A percentile compares a stretch with the other conserved stretches of the same genome.
Evolutionary conservation across 176 grass and related monocot genomes (phyloP).

Genomic region (Oryza australiensis): DNA sequence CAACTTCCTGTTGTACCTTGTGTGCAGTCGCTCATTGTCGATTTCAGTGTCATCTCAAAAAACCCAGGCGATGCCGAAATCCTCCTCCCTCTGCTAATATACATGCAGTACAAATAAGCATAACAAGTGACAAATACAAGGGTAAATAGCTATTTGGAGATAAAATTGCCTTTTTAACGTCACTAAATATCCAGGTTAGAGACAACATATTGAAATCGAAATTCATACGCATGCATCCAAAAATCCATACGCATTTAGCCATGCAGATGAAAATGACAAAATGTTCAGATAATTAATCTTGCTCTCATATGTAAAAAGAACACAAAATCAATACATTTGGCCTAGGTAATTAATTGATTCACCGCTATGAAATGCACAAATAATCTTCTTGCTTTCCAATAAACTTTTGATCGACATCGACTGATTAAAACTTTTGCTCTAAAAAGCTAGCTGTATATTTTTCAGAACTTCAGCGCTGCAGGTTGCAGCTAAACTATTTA

Average conservation of each 20-base stretch:
- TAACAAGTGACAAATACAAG: no score
- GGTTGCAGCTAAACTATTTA: neutral
- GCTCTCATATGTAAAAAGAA: no score
- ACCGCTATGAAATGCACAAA: neutral
- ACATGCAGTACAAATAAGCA: no score
- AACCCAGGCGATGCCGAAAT: no score
- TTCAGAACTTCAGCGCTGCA: neutral
- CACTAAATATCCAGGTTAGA: no score
- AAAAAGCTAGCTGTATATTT: constrained; percentile 25
- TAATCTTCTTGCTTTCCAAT: neutral
- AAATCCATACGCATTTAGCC: neutral
- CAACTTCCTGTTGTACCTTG: no score
- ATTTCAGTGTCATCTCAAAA: no score
- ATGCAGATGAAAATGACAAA: neutral
- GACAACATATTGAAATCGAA: no score
- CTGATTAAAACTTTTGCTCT: constrained; percentile 20
- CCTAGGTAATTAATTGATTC: neutral
- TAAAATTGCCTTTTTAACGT: no score
- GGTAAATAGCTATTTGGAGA: no score
- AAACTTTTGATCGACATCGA: neutral
- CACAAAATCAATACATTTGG: neutral
- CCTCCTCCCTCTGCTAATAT: no score
- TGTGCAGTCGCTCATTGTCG: no score
- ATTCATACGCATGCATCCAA: neutral
- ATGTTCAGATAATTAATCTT: neutral